Conservation (phyloP, 1,284 basidiomycete genomes). For the Ceratobasidium sp. region DNA sequence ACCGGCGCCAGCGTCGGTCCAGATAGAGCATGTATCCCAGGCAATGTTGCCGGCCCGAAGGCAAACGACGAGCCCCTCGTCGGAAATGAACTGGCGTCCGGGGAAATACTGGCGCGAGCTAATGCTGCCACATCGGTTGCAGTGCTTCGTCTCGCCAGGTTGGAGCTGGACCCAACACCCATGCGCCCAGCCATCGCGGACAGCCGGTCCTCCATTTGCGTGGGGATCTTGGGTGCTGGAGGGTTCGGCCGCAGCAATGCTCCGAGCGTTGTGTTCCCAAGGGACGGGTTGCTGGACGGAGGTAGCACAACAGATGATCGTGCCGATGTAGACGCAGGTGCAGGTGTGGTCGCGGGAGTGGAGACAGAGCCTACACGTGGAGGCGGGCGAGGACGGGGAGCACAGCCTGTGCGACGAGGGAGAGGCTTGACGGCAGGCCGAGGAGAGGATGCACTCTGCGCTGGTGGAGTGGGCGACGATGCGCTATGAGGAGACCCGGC, state of each 20-base stretch:
- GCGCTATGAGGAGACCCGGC: conserved; percentile 4
- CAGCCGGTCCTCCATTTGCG: conserved; percentile 32
- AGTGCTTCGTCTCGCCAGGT: neutral
- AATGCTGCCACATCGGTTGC: no score
- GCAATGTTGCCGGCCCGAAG: conserved; percentile 2
- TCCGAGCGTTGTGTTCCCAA: conserved; percentile 18
- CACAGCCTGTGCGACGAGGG: conserved; percentile 21
- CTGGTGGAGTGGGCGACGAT: conserved; percentile 14
- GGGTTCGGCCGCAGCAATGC: conserved; percentile 21
- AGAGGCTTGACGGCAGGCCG: conserved; percentile 28
- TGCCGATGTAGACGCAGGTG: neutral
- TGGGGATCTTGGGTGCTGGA: conserved; percentile 18
- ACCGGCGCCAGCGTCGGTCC: conserved; percentile 7
- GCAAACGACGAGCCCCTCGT: conserved; percentile 16
- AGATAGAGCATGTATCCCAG: neutral
- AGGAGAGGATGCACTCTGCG: neutral
- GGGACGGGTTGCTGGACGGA: conserved; percentile 23
- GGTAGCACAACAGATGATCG: conserved; percentile 11
- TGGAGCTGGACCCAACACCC: conserved; percentile 15
- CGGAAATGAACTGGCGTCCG: neutral
- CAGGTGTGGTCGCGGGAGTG: neutral
- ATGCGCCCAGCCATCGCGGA: conserved; percentile 34
- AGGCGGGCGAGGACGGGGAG: conserved; percentile 24
- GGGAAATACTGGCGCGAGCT: neutral
- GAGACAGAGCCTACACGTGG: conserved; percentile 1